Conservation (phyloP, 73 alveolate species). For the Blepharisma stoltei region DNA sequence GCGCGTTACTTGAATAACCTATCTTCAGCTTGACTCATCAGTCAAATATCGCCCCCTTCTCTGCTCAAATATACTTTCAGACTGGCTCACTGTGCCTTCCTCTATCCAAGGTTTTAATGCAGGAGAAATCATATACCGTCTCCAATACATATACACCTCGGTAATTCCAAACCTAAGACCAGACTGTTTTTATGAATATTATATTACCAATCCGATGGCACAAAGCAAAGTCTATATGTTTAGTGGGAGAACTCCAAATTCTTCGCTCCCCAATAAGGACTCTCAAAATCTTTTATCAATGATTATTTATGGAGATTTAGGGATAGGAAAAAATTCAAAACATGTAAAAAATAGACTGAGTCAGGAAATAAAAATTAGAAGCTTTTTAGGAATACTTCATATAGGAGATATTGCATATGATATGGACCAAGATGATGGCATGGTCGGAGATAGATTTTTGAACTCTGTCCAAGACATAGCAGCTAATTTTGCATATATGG, state of each 20-base stretch:
- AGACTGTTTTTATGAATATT: neutral
- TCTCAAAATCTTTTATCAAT: neutral
- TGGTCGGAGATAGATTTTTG: neutral
- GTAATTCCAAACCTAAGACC: neutral
- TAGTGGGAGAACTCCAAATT: neutral
- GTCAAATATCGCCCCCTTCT: neutral
- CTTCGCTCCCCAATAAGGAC: neutral
- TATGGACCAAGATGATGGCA: neutral
- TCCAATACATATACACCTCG: neutral
- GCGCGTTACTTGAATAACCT: neutral
- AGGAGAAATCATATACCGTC: neutral
- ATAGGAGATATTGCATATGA: slow-evolving; percentile 1
- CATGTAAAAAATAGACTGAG: neutral
- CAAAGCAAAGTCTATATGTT: neutral
- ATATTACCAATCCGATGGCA: neutral
- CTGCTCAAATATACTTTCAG: neutral
- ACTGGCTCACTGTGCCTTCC: neutral
- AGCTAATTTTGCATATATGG: neutral
- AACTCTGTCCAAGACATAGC: neutral
- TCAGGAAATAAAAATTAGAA: neutral
- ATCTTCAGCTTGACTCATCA: neutral
- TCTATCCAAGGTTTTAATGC: neutral
- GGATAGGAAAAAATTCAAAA: neutral
- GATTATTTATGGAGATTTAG: neutral
- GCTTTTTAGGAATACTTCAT: neutral